phyloP scores from a whole-genome alignment of 495 filamentous ascomycete genomes.

The Trichoderma asperelloides region DNA sequence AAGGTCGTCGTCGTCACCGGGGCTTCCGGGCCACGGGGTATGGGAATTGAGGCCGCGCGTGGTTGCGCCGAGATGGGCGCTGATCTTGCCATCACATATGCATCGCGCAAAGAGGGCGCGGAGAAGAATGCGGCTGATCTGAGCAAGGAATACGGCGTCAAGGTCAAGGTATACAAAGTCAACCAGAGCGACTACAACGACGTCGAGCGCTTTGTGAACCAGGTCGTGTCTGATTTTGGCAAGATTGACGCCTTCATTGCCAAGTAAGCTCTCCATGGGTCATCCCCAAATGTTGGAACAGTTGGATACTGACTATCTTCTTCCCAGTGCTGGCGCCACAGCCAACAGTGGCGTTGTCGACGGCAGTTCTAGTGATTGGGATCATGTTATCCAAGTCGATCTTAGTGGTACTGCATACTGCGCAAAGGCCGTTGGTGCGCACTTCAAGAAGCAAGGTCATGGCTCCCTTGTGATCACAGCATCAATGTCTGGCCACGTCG shows the following conservation, averaged over 20 bases:
- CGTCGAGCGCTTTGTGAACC: constrained; percentile 43
- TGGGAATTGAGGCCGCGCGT: constrained; percentile 39
- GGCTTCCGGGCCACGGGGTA: constrained; percentile 40
- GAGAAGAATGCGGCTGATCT: constrained; percentile 50
- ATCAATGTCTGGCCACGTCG: constrained; percentile 61
- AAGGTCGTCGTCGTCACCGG: constrained; percentile 47
- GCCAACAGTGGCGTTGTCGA: constrained; percentile 34
- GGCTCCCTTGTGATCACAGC: constrained; percentile 51
- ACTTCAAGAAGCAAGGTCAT: constrained; percentile 47
- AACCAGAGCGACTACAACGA: constrained; percentile 52
- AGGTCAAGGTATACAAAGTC: constrained; percentile 55
- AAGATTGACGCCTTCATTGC: constrained; percentile 40
- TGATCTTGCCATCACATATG: constrained; percentile 40
- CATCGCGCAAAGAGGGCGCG: constrained; percentile 41
- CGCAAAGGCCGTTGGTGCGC: constrained; percentile 48
- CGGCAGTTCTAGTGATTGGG: constrained; percentile 30
- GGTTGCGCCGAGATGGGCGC: constrained; percentile 45
- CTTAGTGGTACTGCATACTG: constrained; percentile 56
- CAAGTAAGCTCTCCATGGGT: constrained; percentile 29
- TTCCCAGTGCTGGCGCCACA: constrained; percentile 34
- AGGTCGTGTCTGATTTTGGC: constrained; percentile 48
- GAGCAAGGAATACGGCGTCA: constrained; percentile 39
- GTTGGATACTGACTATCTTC: constrained; percentile 13
- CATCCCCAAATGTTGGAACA: neutral
- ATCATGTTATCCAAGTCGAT: constrained; percentile 54